Percentiles rank a stretch among this genome's conserved stretches.
phyloP scores from a whole-genome alignment of 164 flowering plant species.

The Buxus sempervirens region DNA sequence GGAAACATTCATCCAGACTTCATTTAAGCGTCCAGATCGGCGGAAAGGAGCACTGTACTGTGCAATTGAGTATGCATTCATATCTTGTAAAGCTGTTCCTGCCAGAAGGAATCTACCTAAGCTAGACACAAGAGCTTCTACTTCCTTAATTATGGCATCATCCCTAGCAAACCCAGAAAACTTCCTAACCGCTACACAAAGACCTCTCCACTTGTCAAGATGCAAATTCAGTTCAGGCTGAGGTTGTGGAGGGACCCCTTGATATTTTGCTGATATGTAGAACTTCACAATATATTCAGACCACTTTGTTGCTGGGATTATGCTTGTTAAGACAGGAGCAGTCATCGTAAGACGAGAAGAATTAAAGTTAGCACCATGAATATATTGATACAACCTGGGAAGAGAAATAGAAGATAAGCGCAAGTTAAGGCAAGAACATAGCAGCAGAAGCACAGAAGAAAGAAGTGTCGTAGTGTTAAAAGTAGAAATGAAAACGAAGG shows the following conservation, averaged over 20 bases:
- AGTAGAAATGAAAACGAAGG: not conserved
- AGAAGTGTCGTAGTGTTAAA: not conserved
- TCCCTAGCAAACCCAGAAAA: constrained; percentile 40
- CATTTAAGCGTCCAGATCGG: constrained; percentile 31
- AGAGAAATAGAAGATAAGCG: constrained; percentile 1
- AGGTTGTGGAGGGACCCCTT: constrained; percentile 27
- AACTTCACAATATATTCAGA: constrained; percentile 18
- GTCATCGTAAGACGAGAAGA: constrained; percentile 23
- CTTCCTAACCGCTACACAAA: constrained; percentile 34
- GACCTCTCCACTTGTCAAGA: constrained; percentile 26
- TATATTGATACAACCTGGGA: constrained; percentile 43
- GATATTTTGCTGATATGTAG: constrained; percentile 21
- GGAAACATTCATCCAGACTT: constrained; percentile 35
- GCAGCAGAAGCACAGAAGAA: not conserved
- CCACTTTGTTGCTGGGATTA: constrained; percentile 7
- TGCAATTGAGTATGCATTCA: constrained; percentile 24
- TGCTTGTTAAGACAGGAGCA: constrained; percentile 41
- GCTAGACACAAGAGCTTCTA: constrained; percentile 21
- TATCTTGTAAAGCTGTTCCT: constrained; percentile 10
- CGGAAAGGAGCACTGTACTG: constrained; percentile 35
- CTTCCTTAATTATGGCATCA: constrained; percentile 22
- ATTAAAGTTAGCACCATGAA: constrained; percentile 39
- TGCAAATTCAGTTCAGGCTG: constrained; percentile 29
- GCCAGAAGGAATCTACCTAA: constrained; percentile 13
- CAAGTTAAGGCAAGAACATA: not conserved